Evolutionary conservation across 768 basidiomycete species (phyloP).

Genomic region (Mycena galericulata): DNA sequence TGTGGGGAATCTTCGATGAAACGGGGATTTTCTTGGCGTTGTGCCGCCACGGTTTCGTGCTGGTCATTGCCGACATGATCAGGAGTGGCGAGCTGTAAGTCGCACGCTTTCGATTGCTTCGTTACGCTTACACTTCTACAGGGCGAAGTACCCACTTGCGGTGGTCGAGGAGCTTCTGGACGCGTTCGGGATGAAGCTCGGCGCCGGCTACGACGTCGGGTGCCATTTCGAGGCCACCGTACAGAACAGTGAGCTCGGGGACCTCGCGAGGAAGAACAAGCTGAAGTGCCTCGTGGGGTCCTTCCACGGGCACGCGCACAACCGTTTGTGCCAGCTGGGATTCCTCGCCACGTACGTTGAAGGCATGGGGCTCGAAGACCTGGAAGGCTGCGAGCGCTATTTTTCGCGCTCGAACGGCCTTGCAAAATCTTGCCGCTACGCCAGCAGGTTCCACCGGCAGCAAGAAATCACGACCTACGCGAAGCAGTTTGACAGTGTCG

Average conservation of each 20-base stretch:
- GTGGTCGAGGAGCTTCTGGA: background rate
- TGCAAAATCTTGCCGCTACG: no score
- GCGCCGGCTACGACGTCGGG: no score
- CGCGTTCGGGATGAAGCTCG: background rate
- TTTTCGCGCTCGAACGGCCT: background rate
- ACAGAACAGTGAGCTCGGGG: no score
- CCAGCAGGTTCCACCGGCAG: background rate
- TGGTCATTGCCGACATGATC: no score
- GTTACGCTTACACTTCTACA: no score
- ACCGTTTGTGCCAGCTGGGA: background rate
- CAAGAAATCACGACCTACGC: background rate
- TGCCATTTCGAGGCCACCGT: no score
- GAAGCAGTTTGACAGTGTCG: background rate
- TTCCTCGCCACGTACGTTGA: background rate
- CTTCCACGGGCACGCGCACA: background rate
- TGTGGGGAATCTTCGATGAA: no score
- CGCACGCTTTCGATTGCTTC: background rate
- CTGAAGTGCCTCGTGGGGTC: background rate
- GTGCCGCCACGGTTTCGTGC: no score
- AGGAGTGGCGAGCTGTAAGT: background rate
- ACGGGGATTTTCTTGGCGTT: no score
- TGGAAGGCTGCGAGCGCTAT: no score
- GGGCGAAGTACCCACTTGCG: background rate
- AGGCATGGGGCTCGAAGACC: no score
- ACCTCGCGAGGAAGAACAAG: background rate